Evolutionary conservation across 2,329 filamentous ascomycete species (phyloP).

Genomic region (Dactylella cylindrospora): DNA sequence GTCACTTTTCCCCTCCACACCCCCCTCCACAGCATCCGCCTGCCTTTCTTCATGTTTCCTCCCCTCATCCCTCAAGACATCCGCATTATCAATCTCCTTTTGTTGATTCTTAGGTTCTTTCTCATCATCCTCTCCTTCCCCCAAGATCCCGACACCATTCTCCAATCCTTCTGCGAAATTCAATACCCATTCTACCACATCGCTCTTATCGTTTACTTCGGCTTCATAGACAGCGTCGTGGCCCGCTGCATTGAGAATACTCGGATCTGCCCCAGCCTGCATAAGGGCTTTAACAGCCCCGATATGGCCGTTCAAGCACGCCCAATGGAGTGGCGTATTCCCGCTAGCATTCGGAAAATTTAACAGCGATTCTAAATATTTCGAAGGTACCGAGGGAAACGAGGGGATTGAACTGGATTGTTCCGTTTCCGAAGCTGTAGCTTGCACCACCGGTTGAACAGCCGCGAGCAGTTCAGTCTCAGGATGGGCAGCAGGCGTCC

Average conservation of each 20-base stretch:
- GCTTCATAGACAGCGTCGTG: constrained; percentile 77
- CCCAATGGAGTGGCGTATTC: constrained; percentile 94
- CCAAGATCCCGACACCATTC: constrained; percentile 46
- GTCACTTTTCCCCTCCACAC: not conserved
- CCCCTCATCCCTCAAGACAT: constrained; percentile 36
- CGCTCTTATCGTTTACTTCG: constrained; percentile 67
- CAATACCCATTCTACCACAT: constrained; percentile 62
- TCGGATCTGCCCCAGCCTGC: constrained; percentile 74
- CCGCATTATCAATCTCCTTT: constrained; percentile 14
- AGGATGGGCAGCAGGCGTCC: constrained; percentile 8
- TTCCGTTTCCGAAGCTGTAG: constrained; percentile 7
- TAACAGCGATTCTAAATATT: constrained; percentile 49
- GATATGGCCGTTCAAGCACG: constrained; percentile 83
- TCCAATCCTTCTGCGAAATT: constrained; percentile 53
- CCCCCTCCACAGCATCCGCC: not conserved
- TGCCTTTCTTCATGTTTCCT: constrained; percentile 9
- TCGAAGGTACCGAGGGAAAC: constrained; percentile 45
- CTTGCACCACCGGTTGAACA: constrained; percentile 3
- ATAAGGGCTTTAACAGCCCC: constrained; percentile 71
- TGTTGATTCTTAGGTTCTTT: not conserved
- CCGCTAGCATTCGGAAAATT: constrained; percentile 72
- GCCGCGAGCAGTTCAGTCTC: constrained; percentile 1
- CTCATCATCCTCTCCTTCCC: constrained; percentile 17
- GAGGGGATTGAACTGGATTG: constrained; percentile 21
- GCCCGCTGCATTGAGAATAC: constrained; percentile 77